Conservation (phyloP, 805 yeast species). For the Wickerhamomyces chambardii region DNA sequence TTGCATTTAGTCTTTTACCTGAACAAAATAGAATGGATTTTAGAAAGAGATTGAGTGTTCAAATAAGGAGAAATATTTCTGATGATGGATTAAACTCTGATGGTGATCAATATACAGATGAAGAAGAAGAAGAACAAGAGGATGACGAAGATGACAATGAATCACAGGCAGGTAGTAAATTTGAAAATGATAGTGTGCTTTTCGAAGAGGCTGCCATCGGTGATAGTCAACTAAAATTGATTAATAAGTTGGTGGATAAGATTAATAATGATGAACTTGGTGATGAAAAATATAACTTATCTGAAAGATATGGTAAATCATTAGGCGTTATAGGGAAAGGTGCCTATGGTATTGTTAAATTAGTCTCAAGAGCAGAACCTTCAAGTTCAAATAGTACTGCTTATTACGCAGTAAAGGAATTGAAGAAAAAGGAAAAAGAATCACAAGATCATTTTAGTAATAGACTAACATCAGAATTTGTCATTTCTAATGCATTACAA, state of each 20-base stretch:
- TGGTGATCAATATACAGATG: neutral
- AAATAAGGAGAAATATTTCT: constrained; percentile 9
- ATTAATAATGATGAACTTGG: constrained; percentile 28
- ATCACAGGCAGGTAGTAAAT: constrained; percentile 1
- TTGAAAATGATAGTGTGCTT: constrained; percentile 3
- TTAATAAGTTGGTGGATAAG: constrained; percentile 35
- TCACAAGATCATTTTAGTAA: constrained; percentile 96
- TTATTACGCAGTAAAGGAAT: constrained; percentile 92
- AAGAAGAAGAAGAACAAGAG: constrained; percentile 5
- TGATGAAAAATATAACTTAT: constrained; percentile 20
- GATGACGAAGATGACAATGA: constrained; percentile 6
- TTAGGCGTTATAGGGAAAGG: constrained; percentile 79
- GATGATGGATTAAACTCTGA: too few relatives aligned
- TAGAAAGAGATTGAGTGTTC: constrained; percentile 18
- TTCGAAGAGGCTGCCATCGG: constrained; percentile 34
- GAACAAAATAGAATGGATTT: constrained; percentile 19
- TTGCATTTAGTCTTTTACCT: constrained; percentile 18
- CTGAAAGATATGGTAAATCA: constrained; percentile 40
- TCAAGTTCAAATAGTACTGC: constrained; percentile 67
- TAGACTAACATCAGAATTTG: constrained; percentile 84
- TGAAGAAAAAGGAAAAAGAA: constrained; percentile 92
- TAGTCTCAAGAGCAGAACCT: constrained; percentile 80
- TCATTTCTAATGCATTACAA: constrained; percentile 70
- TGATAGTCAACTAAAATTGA: constrained; percentile 35
- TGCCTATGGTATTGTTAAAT: constrained; percentile 94